Conservation (phyloP, 345 rosid genomes). For the Hevea brasiliensis region DNA sequence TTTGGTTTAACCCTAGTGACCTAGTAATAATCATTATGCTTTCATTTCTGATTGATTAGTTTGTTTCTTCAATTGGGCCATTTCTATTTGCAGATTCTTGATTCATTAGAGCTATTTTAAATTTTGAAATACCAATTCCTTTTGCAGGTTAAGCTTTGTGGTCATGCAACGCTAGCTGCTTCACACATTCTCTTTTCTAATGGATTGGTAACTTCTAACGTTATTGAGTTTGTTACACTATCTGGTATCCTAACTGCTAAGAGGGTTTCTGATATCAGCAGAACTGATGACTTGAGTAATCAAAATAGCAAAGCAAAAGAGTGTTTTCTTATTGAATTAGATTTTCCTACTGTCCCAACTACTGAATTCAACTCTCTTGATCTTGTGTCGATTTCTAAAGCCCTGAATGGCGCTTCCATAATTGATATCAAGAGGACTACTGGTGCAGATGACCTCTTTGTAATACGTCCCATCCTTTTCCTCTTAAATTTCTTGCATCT, state of each 20-base stretch:
- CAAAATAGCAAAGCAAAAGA: constrained; percentile 38
- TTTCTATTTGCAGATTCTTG: not conserved
- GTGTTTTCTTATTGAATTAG: constrained; percentile 46
- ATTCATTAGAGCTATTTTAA: not conserved
- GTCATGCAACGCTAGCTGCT: constrained; percentile 88
- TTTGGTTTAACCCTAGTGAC: too few relatives aligned
- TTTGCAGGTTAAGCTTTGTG: constrained; percentile 69
- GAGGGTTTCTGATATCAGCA: constrained; percentile 33
- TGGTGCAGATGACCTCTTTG: constrained; percentile 40
- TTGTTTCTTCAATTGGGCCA: not conserved
- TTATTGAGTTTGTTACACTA: constrained; percentile 62
- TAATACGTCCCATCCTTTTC: constrained; percentile 27
- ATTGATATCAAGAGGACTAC: constrained; percentile 55
- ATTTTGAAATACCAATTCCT: not conserved
- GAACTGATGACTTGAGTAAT: constrained; percentile 12
- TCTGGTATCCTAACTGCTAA: constrained; percentile 72
- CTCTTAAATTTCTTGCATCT: not conserved
- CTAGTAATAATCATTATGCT: too few relatives aligned
- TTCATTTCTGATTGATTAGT: not conserved
- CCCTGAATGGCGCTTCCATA: constrained; percentile 49
- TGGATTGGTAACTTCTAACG: constrained; percentile 47
- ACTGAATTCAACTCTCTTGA: constrained; percentile 38
- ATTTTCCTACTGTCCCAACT: constrained; percentile 47
- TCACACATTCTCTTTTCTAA: constrained; percentile 61
- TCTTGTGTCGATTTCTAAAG: constrained; percentile 38